Percentiles rank a stretch among this genome's conserved stretches.
These are phyloP conservation scores for Pseudocercospora crystallina DNA, from an alignment of 2,329 filamentous ascomycete genomes.

Conservation along the genomic window DNA sequence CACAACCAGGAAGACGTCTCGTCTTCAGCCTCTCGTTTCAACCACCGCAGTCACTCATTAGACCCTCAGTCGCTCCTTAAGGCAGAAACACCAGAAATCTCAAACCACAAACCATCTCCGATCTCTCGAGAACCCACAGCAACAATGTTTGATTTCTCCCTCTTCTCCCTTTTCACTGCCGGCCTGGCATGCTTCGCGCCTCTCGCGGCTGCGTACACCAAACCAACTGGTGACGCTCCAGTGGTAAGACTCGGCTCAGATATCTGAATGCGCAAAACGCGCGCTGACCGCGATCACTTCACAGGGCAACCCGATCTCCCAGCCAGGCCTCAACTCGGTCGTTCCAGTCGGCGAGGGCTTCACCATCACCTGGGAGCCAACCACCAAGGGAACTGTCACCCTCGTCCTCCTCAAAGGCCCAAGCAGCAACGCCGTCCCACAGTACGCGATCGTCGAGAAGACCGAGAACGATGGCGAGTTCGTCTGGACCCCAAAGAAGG, in stretches of 20 bases:
- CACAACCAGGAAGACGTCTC: constrained; percentile 18
- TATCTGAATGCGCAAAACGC: not conserved
- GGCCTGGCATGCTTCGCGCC: constrained; percentile 50
- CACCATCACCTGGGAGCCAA: constrained; percentile 59
- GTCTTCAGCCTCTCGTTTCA: constrained; percentile 32
- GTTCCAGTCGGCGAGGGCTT: constrained; percentile 58
- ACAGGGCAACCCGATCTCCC: constrained; percentile 56
- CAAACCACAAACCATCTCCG: not conserved
- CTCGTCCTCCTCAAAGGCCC: constrained; percentile 62
- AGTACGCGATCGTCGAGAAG: constrained; percentile 52
- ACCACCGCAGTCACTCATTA: constrained; percentile 32
- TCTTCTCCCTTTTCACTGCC: constrained; percentile 54
- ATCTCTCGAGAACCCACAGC: constrained; percentile 5
- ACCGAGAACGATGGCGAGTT: constrained; percentile 57
- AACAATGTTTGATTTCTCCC: constrained; percentile 35
- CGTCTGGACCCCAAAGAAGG: constrained; percentile 54
- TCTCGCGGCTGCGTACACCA: constrained; percentile 50
- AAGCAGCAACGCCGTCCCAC: constrained; percentile 53
- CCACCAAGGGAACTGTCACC: constrained; percentile 52
- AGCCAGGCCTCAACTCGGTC: constrained; percentile 52
- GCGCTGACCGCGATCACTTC: constrained; percentile 5
- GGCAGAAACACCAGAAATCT: constrained; percentile 1
- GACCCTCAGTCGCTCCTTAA: constrained; percentile 23
- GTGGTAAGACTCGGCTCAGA: constrained; percentile 8
- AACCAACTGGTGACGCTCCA: constrained; percentile 33